A percentile compares a stretch with the other conserved stretches of the same genome.
These are phyloP conservation scores for Delonix regia DNA, from an alignment of 306 rosid genomes.

Conservation along the genomic window DNA sequence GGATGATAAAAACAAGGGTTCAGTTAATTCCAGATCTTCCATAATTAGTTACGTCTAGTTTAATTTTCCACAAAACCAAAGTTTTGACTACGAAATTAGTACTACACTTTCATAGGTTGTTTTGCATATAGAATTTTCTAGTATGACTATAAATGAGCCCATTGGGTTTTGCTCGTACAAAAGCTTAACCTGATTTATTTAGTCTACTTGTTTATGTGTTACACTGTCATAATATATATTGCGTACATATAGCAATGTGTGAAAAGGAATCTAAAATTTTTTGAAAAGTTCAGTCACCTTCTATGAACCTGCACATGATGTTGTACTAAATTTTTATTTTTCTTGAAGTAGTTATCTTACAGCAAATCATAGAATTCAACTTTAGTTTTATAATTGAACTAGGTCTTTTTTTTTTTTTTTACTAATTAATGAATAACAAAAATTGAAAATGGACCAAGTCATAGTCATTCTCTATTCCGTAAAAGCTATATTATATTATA, in stretches of 20 bases:
- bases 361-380: background rate
- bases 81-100: too few relatives aligned
- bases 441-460: background rate
- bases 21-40: too few relatives aligned
- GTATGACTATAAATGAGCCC: too few relatives aligned
- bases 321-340: too few relatives aligned
- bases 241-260: background rate
- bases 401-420: background rate
- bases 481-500: background rate
- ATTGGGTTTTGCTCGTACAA: background rate
- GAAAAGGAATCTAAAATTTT: background rate
- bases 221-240: background rate
- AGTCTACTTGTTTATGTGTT: background rate
- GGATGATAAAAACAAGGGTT: too few relatives aligned
- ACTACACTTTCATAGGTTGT: too few relatives aligned
- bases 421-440: background rate
- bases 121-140: too few relatives aligned
- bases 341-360: too few relatives aligned
- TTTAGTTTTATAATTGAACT: background rate
- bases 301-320: background rate
- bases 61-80: too few relatives aligned
- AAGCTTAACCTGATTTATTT: background rate
- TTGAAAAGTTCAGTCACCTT: background rate
- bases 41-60: too few relatives aligned
- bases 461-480: constrained; percentile 10